Conservation (phyloP, 2,329 filamentous ascomycete species). For the Aspergillus ochraceus region DNA sequence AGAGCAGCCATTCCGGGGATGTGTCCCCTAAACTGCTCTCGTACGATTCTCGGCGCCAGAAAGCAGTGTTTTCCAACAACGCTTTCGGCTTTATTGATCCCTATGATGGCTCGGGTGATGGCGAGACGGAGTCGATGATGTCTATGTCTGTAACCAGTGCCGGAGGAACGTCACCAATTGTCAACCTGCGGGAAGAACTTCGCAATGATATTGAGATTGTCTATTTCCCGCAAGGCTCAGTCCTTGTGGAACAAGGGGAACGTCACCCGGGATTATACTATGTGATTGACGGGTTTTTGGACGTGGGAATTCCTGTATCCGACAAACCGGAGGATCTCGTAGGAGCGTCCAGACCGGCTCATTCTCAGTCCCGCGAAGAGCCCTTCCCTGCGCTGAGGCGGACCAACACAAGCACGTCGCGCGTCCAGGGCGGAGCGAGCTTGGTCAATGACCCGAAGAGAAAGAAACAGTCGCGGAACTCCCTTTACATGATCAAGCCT, state of each 20-base stretch:
- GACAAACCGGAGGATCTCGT: slow-evolving; percentile 53
- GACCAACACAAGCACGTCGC: slow-evolving; percentile 45
- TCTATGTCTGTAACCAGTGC: slow-evolving; percentile 65
- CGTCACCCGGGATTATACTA: slow-evolving; percentile 97
- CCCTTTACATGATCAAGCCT: slow-evolving; percentile 88
- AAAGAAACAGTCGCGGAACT: slow-evolving; percentile 58
- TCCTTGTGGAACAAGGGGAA: slow-evolving; percentile 94
- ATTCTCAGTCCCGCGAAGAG: slow-evolving; percentile 35
- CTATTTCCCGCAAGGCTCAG: slow-evolving; percentile 90
- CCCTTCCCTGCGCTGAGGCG: slow-evolving; percentile 48
- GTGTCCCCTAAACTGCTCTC: slow-evolving; percentile 82
- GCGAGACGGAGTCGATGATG: slow-evolving; percentile 81
- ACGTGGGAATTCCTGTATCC: slow-evolving; percentile 79
- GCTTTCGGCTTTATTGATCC: slow-evolving; percentile 90
- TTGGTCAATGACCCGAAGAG: slow-evolving; percentile 33
- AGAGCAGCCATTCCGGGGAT: slow-evolving; percentile 69
- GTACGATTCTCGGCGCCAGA: slow-evolving; percentile 77
- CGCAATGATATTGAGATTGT: slow-evolving; percentile 95
- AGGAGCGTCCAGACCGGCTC: slow-evolving; percentile 30
- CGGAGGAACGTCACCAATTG: slow-evolving; percentile 61
- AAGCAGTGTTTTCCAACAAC: slow-evolving; percentile 80
- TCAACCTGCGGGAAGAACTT: slow-evolving; percentile 73
- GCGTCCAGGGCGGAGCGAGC: slow-evolving; percentile 22
- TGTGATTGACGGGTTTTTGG: slow-evolving; percentile 93
- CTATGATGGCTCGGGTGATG: slow-evolving; percentile 70